Evolutionary conservation across 257 asterid genomes (phyloP).

Genomic region (Solanum ossicruentum): DNA sequence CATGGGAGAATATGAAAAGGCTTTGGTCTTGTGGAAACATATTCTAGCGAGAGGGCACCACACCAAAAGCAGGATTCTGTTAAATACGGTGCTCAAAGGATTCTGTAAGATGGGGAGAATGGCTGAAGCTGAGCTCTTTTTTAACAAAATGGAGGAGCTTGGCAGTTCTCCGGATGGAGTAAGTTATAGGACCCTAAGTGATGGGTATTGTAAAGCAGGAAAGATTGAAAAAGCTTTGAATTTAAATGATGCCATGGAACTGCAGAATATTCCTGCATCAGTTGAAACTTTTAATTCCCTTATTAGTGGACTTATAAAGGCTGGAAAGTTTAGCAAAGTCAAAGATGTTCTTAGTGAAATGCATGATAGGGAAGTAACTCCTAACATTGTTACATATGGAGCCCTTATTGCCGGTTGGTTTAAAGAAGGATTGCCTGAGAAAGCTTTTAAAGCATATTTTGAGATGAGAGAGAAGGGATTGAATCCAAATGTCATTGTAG

Average conservation of each 20-base stretch:
- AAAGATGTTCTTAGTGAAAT: constrained; percentile 44
- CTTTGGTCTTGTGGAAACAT: constrained; percentile 61
- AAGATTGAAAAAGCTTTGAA: constrained; percentile 42
- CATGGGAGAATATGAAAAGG: constrained; percentile 31
- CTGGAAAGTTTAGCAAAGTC: constrained; percentile 29
- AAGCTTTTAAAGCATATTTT: constrained; percentile 58
- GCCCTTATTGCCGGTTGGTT: constrained; percentile 78
- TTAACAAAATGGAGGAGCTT: constrained; percentile 47
- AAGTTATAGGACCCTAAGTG: constrained; percentile 50
- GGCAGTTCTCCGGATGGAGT: constrained; percentile 66
- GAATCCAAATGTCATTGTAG: constrained; percentile 51
- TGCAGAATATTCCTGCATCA: constrained; percentile 35
- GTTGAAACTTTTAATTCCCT: constrained; percentile 74
- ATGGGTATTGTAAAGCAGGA: constrained; percentile 65
- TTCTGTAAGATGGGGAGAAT: constrained; percentile 66
- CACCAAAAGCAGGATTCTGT: constrained; percentile 34
- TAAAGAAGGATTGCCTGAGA: constrained; percentile 51
- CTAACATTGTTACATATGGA: constrained; percentile 67
- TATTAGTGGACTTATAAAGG: constrained; percentile 58
- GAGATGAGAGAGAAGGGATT: constrained; percentile 66
- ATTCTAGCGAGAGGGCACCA: constrained; percentile 51
- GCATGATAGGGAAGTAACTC: constrained; percentile 30
- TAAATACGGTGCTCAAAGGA: constrained; percentile 66
- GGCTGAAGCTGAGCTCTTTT: constrained; percentile 54
- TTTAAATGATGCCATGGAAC: constrained; percentile 45